phyloP scores from a whole-genome alignment of 345 rosid species.

The Gossypium stocksii region DNA sequence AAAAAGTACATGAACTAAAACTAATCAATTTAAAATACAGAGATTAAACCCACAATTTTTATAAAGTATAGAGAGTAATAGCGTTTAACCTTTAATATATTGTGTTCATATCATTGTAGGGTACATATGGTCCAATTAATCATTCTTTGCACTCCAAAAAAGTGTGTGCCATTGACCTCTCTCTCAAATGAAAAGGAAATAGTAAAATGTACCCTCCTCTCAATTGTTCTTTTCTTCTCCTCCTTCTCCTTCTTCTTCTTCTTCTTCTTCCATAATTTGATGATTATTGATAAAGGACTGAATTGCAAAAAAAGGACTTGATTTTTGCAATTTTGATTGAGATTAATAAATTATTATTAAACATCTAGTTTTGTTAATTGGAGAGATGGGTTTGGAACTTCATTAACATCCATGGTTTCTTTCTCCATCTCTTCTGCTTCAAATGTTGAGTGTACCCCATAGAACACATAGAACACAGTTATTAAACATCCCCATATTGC shows the following conservation, averaged over 20 bases:
- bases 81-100: not conserved
- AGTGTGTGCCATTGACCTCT: too few relatives aligned
- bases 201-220: too few relatives aligned
- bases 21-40: too few relatives aligned
- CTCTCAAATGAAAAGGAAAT: too few relatives aligned
- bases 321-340: conserved; percentile 8
- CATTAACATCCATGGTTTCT: conserved; percentile 25
- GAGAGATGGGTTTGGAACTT: conserved; percentile 29
- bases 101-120: conserved; percentile 8
- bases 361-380: conserved; percentile 41
- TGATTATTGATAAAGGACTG: too few relatives aligned
- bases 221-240: too few relatives aligned
- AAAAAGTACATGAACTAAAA: too few relatives aligned
- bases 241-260: too few relatives aligned
- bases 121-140: conserved; percentile 8
- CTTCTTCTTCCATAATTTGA: not conserved
- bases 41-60: too few relatives aligned
- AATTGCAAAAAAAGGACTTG: not conserved
- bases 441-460: conserved; percentile 85
- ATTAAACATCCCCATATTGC: conserved; percentile 68
- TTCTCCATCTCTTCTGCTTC: conserved; percentile 66
- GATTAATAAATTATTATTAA: conserved; percentile 23
- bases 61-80: too few relatives aligned
- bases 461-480: conserved; percentile 61
- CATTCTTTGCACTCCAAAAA: conserved; percentile 9